Evolutionary conservation across 495 filamentous ascomycete species (phyloP), one percentile per base, ranked within the genome.

Genomic region (Thermothielavioides terrestris): DNA sequence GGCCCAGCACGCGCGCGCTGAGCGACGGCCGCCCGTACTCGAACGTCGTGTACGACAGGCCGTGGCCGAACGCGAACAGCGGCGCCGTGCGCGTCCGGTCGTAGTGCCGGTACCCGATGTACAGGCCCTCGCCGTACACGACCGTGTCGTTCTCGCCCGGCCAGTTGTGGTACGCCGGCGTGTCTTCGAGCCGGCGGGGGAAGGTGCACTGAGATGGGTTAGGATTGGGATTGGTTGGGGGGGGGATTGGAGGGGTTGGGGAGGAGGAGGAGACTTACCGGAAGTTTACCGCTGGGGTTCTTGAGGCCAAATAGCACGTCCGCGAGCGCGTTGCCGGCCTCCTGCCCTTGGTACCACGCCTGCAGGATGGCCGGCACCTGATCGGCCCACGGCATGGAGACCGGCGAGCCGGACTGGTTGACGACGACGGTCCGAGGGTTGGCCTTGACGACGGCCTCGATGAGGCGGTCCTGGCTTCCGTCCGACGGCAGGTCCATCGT

Each of bases 271-370:
- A 38, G 14, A 51, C 67, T 51, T 57, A 74, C 82, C 12, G 92
- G 92, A 9, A 97, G 75, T 32, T 86, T 86, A 2, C 92, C 92
- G 44, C 85, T 91, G 6, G 89, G 90, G 60, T 90, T 91, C 18
- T 79, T 73, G 10, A 80, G 75, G 4, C 91, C 92, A 50, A 95
- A 92, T 2, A 98, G 72, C 17, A 96, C 81, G 61, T 95, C 90
- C 0, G 80, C 77, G 11, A 98, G 66, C 1, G 90, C 86, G 52
- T 90, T 87, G 1, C 92, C 92, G 17, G 85, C 88, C 66, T 97
- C 91, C 63, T 97, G 84, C 0, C 92, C 89, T 52, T 83, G 80
- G 48, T 85, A 86, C 84, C 83, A 89, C 6, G 80, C 85, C 57
- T 88, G 84, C 1, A 87, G 44, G n/a, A 89, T 77, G 10, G 85